Evolutionary conservation across 805 yeast species (phyloP), one percentile per base, ranked within the genome.

Genomic region (Starmerella ratchasimensis): DNA sequence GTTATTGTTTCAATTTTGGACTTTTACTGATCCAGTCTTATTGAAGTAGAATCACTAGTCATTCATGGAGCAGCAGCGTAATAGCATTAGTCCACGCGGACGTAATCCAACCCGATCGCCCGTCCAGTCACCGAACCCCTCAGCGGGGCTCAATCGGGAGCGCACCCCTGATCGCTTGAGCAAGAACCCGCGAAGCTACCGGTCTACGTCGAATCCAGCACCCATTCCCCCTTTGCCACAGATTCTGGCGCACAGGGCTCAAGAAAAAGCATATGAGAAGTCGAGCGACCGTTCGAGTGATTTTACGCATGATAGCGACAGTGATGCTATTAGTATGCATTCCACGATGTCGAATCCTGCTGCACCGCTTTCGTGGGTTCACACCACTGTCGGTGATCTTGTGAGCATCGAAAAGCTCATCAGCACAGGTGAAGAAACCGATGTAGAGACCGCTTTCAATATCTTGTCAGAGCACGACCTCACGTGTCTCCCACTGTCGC

Each of bases 401-500:
- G 76, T 84, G 28, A 93, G 82, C 58, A 65, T 70, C 31, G 84
- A 79, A 46, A 78, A 80, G 55, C 67, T 90, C 49, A 71, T 86
- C 34, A 67, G 74, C 29, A 75, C 84, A 45, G 70, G 71, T 44
- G 72, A 76, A 3, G 60, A 71, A 5, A 63, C 72, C 25, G 73
- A 94, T 3, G 93, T 88, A 17, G 95, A 88, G 57, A 68, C 74
- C 39, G 95, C 97, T 2, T 90, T 81, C 61, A 83, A 84, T 51
- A 74, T 77, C 3, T 65, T 88, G 52, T 68, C 71, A 22, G 61
- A 67, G 23, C 69, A 86, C 57, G 75, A 78, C 46, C 68, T 90
- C 52, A 88, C 95, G 2, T 78, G 93, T 13, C 63, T 90, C 39
- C 97, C 98, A 0, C 90, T 88, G 14, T 31, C 45, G 10, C 30